Evolutionary conservation across 148 eudicot species (phyloP).

Genomic region (Vaccinium myrtillus): DNA sequence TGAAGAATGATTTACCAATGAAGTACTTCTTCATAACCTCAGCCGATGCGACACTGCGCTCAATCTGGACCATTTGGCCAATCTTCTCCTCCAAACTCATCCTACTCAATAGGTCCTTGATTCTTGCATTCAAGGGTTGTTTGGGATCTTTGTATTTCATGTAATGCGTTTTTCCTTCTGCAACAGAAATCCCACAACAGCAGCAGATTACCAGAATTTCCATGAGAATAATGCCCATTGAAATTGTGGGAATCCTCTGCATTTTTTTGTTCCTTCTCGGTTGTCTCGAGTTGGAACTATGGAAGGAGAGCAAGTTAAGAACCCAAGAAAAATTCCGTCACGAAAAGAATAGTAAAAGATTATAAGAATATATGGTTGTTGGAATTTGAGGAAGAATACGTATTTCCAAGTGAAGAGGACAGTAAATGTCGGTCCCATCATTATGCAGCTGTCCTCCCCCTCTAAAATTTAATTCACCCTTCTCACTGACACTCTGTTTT

Average conservation of each 20-base stretch:
- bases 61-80: constrained; percentile 52
- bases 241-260: constrained; percentile 13
- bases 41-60: constrained; percentile 31
- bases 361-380: neutral
- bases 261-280: neutral
- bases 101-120: constrained; percentile 37
- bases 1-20: constrained; percentile 29
- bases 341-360: neutral
- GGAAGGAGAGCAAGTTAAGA: neutral
- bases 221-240: neutral
- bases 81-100: constrained; percentile 47
- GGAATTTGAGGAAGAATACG: neutral
- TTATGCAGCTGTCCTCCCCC: neutral
- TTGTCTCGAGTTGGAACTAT: neutral
- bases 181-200: neutral
- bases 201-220: constrained; percentile 29
- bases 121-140: constrained; percentile 29
- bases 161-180: constrained; percentile 23
- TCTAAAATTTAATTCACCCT: too few species aligned
- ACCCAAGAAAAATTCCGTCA: neutral
- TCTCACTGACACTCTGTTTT: too few species aligned
- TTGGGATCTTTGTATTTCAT: constrained; percentile 38
- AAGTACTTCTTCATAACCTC: constrained; percentile 36
- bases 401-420: neutral
- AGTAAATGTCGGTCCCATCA: neutral